Base-by-base conservation (phyloP, 2,329 filamentous ascomycete genomes). In the Aspergillus sergii region DNA sequence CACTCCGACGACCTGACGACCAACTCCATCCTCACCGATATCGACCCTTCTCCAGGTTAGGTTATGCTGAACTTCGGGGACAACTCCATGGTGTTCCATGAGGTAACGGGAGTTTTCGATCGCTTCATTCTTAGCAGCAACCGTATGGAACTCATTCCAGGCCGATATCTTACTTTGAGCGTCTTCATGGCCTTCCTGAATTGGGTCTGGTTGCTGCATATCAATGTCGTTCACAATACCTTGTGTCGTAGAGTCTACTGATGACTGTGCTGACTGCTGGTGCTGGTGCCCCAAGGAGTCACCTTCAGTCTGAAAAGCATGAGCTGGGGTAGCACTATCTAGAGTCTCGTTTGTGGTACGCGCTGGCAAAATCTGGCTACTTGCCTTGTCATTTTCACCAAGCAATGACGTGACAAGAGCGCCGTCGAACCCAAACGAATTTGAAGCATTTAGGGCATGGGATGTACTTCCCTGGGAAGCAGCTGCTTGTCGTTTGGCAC, bases 1-100 rank as follows among this genome's bases (percentile, higher is more conserved):
- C 43, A 70, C 64, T 2, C 67, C 67, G 23, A 68, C 58, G 14
- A 74, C 48, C 43, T 71, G 71, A 30, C 74, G 65, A 26, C 61
- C 65, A 43, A 65, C 46, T 12, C 67, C 68, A 60, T 75, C 72
- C 32, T 72, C 67, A 19, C 73, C 72, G 14, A 75, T 68, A n/a
- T 74, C 72, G 39, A 82, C 71, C 58, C 74, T 73, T 50, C 76
- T 77, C 74, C 77, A 81, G 4, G 76, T 80, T 23, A 78, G 60
- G 34, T 78, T 68, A 59, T 77, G 74, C 19, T 67, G 66, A 34
- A 75, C 63, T 11, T 73, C 56, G 8, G 69, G 66, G 45, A 55
- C 48, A 12, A 62, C 36, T 19, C 45, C 64, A 16, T 68, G 66
- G 16, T 67, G 62, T 43, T 76, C 73, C 51, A 65, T 39, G 43